Base-by-base conservation (phyloP, 1,284 basidiomycete genomes). In the Phellinidium pouzarii region DNA sequence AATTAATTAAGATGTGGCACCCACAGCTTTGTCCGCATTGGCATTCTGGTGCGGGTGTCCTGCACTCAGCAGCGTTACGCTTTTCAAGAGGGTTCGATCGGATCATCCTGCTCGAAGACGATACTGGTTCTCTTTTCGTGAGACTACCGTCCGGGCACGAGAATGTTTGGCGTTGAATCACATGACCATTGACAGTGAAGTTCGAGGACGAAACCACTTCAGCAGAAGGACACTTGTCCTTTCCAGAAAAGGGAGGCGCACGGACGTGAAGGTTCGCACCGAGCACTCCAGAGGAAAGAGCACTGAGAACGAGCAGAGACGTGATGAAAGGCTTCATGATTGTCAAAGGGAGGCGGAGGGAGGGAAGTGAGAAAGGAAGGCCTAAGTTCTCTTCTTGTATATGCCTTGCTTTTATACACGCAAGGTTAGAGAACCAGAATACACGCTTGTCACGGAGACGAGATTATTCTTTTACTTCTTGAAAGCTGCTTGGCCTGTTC, bases 21-120 rank as follows among this genome's bases (percentile, higher is more conserved):
- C 52, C 23, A 63, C 61, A 60, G 44, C 60, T 44, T 36, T 57
- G 52, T 40, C 56, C 59, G 56, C 64, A 62, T 41, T 55, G 54
- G 50, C 54, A 55, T 29, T 55, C 49, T 14, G 53, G 53, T n/a
- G 48, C 48, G 17, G 54, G 43, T 8, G 31, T 51, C 44, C 44
- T 45, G 44, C 54, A 55, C 31, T 55, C 54, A 36, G 37, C 54
- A 23, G 48, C 54, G 25, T 55, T 55, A 19, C 54, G 54, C 29
- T 37, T 45, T 34, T 54, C 48, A 19, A 54, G 36, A 29, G 44
- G 19, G 14, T 22, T 48, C 20, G 49, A 44, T 14, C 23, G 44
- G 23, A 51, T 29, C 19, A 42, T 36, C 36, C 47, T 55, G 8
- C 44, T 42, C 19, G 44, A 22, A 2, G 41, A 17, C 19, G 49